Percentiles rank a stretch among this genome's conserved stretches.
phyloP scores from a whole-genome alignment of 345 rosid genomes.

The Raphanus raphanistrum region DNA sequence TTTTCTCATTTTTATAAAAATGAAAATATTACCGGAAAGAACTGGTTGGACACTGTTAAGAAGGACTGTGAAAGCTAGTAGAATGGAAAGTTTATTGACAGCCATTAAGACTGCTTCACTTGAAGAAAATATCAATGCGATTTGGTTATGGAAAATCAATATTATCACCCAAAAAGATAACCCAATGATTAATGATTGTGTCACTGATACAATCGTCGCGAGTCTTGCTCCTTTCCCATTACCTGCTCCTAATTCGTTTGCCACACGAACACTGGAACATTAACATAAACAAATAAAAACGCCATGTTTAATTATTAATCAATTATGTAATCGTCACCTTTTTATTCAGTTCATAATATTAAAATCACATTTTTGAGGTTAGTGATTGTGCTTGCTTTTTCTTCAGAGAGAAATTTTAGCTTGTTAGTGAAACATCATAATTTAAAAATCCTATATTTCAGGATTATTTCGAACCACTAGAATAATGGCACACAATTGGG shows the following conservation, averaged over 20 bases:
- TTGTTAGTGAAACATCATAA: not conserved
- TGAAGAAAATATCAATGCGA: constrained; percentile 61
- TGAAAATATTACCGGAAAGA: constrained; percentile 61
- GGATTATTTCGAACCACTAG: not conserved
- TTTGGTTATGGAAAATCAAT: constrained; percentile 47
- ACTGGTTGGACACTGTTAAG: constrained; percentile 90
- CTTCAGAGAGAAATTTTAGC: not conserved
- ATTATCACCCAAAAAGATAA: constrained; percentile 61
- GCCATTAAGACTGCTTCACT: constrained; percentile 63
- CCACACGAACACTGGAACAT: constrained; percentile 68
- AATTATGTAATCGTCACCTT: not conserved
- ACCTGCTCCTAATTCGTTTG: constrained; percentile 90
- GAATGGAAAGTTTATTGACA: constrained; percentile 61
- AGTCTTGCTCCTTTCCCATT: constrained; percentile 85
- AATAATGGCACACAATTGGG: not conserved
- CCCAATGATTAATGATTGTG: constrained; percentile 61
- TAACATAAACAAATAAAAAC: not conserved
- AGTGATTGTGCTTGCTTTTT: not conserved
- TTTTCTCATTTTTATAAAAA: not conserved
- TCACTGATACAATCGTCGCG: constrained; percentile 68
- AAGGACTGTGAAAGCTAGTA: constrained; percentile 74
- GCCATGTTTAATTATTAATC: not conserved
- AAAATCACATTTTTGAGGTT: not conserved
- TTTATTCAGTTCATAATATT: not conserved
- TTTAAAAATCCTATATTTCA: not conserved